A percentile compares a stretch with the other conserved stretches of the same genome.
Conservation (phyloP, 495 filamentous ascomycete genomes). For the Penicillium canariense region DNA sequence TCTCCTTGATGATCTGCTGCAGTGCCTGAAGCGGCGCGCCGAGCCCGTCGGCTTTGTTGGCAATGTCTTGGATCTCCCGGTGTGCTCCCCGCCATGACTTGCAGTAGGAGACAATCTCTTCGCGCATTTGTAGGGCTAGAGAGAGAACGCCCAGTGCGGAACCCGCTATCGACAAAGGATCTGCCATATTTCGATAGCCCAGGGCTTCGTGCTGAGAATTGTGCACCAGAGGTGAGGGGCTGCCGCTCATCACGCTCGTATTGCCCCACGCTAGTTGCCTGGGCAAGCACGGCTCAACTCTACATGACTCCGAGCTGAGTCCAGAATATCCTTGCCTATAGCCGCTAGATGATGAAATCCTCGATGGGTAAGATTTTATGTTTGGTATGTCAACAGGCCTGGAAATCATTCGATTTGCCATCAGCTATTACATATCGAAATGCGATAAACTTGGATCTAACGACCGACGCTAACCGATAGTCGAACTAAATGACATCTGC, state of each 20-base stretch:
- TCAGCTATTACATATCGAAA: neutral
- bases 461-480: neutral
- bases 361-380: neutral
- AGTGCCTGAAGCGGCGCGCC: neutral
- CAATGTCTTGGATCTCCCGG: constrained; percentile 2
- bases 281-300: neutral
- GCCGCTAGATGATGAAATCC: too few species aligned
- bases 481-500: neutral
- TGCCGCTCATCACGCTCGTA: neutral
- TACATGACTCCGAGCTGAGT: too few species aligned
- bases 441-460: neutral
- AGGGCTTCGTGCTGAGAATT: too few species aligned
- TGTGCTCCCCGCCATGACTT: constrained; percentile 2
- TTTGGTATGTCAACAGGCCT: neutral
- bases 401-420: neutral
- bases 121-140: constrained; percentile 2
- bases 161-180: constrained; percentile 1
- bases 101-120: constrained; percentile 7
- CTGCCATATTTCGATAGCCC: constrained; percentile 5
- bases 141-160: constrained; percentile 2
- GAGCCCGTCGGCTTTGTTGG: constrained; percentile 4
- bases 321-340: neutral
- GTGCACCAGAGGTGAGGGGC: neutral
- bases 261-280: neutral
- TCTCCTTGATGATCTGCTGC: neutral